Evolutionary conservation across 495 filamentous ascomycete species (phyloP), one percentile per base, ranked within the genome.

Genomic region (Xylaria nigripes): DNA sequence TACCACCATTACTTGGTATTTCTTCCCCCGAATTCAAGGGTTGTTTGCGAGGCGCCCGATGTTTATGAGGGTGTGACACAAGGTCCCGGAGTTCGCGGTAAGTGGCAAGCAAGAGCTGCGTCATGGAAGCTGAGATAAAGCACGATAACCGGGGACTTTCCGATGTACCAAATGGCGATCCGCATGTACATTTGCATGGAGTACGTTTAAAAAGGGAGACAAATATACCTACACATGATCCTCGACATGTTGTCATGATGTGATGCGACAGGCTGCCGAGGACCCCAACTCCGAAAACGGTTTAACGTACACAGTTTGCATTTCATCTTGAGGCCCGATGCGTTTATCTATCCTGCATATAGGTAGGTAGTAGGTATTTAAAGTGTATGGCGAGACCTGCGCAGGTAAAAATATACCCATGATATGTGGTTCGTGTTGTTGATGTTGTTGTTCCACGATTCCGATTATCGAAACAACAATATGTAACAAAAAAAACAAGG

Each of bases 121-220:
- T 65, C 63, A 65, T 65, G 55, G 50, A 49, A 55, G 48, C 50
- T 54, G 54, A 57, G 48, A 51, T 57, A 23, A 51, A 51, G 60
- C 60, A 57, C 29, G 63, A 55, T 59, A 66, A 61, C 58, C 57
- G 58, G 58, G 57, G 58, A 61, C 60, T 59, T 66, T 63, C 64
- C 64, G 61, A 64, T 61, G 60, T 60, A 59, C 55, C 54, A 57
- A 62, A 64, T 60, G 57, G 57, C 57, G 64, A 62, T 64, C 61
- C 61, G 63, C 64, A 60, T 57, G 58, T 53, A 38, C 59, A 55
- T 60, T 62, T 64, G 60, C 54, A 54, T 60, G 49, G 42, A 43
- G 30, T 40, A 6, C 12, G 18, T 6, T 27, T 24, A 40, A 2
- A 9, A 16, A 18, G 12, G 22, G 32, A 48, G 29, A 6, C 44